Evolutionary conservation across 1,139 yeast genomes (phyloP).

Genomic region (Citeromyces hawaiiensis): DNA sequence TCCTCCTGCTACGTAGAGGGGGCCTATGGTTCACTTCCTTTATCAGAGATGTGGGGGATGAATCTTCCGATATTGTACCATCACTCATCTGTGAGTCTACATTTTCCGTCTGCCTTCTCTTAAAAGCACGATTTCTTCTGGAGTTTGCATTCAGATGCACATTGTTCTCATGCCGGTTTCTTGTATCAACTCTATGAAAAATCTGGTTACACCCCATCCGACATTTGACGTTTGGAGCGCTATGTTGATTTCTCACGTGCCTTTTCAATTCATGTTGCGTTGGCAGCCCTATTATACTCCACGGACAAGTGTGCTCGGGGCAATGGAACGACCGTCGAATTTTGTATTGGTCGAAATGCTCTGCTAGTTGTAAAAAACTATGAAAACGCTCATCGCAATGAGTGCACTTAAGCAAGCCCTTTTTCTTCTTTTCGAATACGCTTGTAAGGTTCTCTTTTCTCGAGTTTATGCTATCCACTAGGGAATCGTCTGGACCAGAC

Average conservation of each 20-base stretch:
- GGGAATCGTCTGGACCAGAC: not conserved
- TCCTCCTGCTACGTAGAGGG: not conserved
- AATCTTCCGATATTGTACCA: not conserved
- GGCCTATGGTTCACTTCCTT: not conserved
- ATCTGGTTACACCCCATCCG: constrained; percentile 5
- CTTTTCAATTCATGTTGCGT: constrained; percentile 5
- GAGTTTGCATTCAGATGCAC: constrained; percentile 4
- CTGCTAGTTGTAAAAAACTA: constrained; percentile 5
- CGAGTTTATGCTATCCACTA: not conserved
- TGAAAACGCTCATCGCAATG: constrained; percentile 5
- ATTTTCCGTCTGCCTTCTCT: not conserved
- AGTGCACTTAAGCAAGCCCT: constrained; percentile 6
- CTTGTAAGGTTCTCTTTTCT: constrained; percentile 3
- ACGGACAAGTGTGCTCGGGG: constrained; percentile 5
- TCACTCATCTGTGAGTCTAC: not conserved
- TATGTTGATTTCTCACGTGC: constrained; percentile 5
- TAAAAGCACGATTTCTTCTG: not conserved
- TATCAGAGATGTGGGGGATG: not conserved
- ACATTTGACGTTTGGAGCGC: constrained; percentile 4
- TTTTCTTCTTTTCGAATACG: constrained; percentile 5
- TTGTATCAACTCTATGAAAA: constrained; percentile 6
- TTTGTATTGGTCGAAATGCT: constrained; percentile 5
- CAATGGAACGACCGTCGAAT: constrained; percentile 5
- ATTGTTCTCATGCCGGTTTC: constrained; percentile 6
- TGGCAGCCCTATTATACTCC: constrained; percentile 6